phyloP scores from a whole-genome alignment of 2,329 filamentous ascomycete genomes.

The Grosmannia clavigera region DNA sequence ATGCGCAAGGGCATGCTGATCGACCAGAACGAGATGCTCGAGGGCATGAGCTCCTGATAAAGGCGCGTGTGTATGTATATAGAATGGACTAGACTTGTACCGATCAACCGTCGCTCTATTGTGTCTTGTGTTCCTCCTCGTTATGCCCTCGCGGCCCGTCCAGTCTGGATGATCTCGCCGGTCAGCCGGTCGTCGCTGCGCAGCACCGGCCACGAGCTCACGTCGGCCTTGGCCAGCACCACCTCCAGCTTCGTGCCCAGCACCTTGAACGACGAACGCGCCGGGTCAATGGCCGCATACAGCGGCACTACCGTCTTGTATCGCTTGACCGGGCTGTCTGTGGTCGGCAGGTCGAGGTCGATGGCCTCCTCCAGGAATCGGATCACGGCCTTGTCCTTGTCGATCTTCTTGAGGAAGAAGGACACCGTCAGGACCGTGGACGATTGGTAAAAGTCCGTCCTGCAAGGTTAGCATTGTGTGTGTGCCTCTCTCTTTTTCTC shows the following conservation, averaged over 20 bases:
- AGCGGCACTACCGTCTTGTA: slow-evolving; percentile 64
- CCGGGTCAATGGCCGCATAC: slow-evolving; percentile 63
- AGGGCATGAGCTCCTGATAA: slow-evolving; percentile 54
- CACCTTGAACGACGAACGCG: slow-evolving; percentile 65
- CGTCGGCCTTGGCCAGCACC: slow-evolving; percentile 58
- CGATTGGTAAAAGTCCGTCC: slow-evolving; percentile 93
- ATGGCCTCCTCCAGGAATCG: slow-evolving; percentile 53
- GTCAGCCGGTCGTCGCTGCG: slow-evolving; percentile 59
- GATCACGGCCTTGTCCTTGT: slow-evolving; percentile 65
- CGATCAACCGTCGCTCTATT: too few species aligned
- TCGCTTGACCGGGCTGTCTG: slow-evolving; percentile 63
- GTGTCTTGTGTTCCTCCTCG: neutral
- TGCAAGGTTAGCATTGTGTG: slow-evolving; percentile 17
- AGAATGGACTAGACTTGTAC: too few species aligned
- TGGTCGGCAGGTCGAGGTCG: slow-evolving; percentile 72
- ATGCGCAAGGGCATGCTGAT: slow-evolving; percentile 78
- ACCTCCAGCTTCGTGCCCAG: slow-evolving; percentile 85
- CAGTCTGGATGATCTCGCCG: slow-evolving; percentile 79
- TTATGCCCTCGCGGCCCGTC: slow-evolving; percentile 49
- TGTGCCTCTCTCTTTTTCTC: too few species aligned
- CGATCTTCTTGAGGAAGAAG: slow-evolving; percentile 94
- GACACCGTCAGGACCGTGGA: slow-evolving; percentile 72
- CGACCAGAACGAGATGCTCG: slow-evolving; percentile 81
- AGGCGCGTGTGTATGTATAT: neutral
- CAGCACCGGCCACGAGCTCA: slow-evolving; percentile 73